A percentile compares a stretch with the other conserved stretches of the same genome.
These are phyloP conservation scores for Colletotrichum sp. DNA, from an alignment of 2,329 filamentous ascomycete genomes.

Conservation along the genomic window DNA sequence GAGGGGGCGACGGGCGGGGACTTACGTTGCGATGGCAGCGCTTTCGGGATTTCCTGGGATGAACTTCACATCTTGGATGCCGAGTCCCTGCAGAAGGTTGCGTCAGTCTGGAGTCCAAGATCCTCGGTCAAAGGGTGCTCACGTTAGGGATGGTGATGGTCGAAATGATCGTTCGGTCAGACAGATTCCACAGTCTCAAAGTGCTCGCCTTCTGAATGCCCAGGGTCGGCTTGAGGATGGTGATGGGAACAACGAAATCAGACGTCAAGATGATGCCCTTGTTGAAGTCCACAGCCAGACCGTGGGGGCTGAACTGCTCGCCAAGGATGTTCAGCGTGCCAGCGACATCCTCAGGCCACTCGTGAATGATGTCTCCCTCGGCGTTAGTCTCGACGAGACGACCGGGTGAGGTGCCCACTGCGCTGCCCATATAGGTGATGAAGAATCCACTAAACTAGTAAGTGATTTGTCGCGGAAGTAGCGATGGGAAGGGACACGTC, in stretches of 20 bases:
- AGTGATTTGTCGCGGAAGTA: not conserved
- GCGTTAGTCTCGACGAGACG: conserved; percentile 54
- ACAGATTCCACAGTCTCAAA: not conserved
- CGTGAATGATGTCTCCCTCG: conserved; percentile 64
- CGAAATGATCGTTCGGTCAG: not conserved
- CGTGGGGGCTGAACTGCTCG: conserved; percentile 67
- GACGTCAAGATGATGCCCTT: conserved; percentile 64
- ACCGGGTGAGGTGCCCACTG: conserved; percentile 61
- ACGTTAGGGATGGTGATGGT: not conserved
- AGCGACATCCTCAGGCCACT: conserved; percentile 63
- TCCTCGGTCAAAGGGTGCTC: not conserved
- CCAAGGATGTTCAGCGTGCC: conserved; percentile 60
- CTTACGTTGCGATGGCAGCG: not conserved
- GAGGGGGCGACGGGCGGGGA: rapidly evolving
- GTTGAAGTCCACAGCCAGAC: conserved; percentile 61
- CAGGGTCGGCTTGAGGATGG: conserved; percentile 62
- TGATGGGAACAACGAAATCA: conserved; percentile 67
- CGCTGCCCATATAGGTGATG: conserved; percentile 62
- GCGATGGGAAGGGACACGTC: not conserved
- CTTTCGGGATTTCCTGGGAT: not conserved
- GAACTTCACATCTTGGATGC: not conserved
- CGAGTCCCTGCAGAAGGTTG: not conserved
- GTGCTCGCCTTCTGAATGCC: conserved; percentile 62
- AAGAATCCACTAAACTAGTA: not conserved
- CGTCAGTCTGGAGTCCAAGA: not conserved